Conservation (phyloP, 108 stramenopile genomes). For the Ochromonas danica region DNA sequence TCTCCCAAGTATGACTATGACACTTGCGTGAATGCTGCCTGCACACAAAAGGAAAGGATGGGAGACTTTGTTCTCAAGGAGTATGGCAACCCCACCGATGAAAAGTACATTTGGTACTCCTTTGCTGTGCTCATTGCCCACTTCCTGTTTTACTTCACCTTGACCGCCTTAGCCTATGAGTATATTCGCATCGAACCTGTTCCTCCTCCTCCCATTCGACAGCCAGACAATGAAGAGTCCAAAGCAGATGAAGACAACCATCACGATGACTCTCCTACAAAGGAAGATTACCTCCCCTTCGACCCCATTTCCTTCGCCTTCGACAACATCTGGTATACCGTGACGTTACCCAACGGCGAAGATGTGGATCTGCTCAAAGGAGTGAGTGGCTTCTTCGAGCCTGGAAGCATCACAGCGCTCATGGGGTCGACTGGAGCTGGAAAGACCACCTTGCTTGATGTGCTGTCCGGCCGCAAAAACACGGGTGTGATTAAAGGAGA, state of each 20-base stretch:
- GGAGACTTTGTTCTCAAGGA: slow-evolving; percentile 28
- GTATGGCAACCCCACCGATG: slow-evolving; percentile 44
- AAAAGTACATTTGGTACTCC: slow-evolving; percentile 45
- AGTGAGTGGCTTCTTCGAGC: slow-evolving; percentile 45
- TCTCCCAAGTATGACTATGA: slow-evolving; percentile 29
- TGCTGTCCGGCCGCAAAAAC: slow-evolving; percentile 65
- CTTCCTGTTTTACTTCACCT: slow-evolving; percentile 35
- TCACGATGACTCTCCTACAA: background rate
- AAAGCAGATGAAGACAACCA: background rate
- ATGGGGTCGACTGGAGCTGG: slow-evolving; percentile 50
- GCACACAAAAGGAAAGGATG: background rate
- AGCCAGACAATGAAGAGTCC: slow-evolving; percentile 10
- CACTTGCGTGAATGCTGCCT: slow-evolving; percentile 11
- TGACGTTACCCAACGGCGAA: slow-evolving; percentile 22
- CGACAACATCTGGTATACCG: slow-evolving; percentile 48
- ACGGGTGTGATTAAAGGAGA: slow-evolving; percentile 63
- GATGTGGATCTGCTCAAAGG: slow-evolving; percentile 48
- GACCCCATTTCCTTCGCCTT: slow-evolving; percentile 56
- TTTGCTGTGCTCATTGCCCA: slow-evolving; percentile 37
- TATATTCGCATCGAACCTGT: slow-evolving; percentile 4
- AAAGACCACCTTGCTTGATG: slow-evolving; percentile 67
- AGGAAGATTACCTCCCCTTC: slow-evolving; percentile 40
- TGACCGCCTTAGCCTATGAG: background rate
- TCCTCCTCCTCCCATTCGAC: slow-evolving; percentile 5
- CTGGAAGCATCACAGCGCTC: slow-evolving; percentile 55